Evolutionary conservation across 768 basidiomycete species (phyloP).

Genomic region (Lactarius tabidus): DNA sequence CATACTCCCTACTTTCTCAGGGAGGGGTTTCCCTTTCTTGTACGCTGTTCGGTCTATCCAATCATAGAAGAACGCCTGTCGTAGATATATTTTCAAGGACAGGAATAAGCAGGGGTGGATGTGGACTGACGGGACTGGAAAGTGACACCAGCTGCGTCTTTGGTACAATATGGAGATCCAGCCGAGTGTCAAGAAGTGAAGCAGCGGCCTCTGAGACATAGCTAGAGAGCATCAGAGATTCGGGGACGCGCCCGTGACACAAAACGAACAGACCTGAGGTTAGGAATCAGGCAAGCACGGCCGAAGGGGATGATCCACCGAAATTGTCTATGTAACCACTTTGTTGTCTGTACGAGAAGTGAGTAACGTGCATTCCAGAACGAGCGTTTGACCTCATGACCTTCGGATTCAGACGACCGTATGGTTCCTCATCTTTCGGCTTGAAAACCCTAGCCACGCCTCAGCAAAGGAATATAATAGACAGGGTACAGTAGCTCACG

Average conservation of each 20-base stretch:
- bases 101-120: neutral
- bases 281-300: slow-evolving; percentile 83
- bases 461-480: neutral
- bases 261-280: slow-evolving; percentile 56
- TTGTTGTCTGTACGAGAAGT: slow-evolving; percentile 56
- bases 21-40: slow-evolving; percentile 79
- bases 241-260: neutral
- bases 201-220: slow-evolving; percentile 91
- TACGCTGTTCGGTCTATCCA: slow-evolving; percentile 80
- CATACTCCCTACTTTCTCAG: slow-evolving; percentile 88
- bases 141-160: slow-evolving; percentile 79
- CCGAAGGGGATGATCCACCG: slow-evolving; percentile 91
- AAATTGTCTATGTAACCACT: slow-evolving; percentile 87
- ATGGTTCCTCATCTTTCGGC: slow-evolving; percentile 88
- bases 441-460: slow-evolving; percentile 67
- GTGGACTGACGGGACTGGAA: slow-evolving; percentile 53
- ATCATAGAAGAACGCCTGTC: slow-evolving; percentile 86
- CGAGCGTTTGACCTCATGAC: slow-evolving; percentile 32
- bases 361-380: slow-evolving; percentile 9
- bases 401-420: slow-evolving; percentile 85
- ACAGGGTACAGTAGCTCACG: slow-evolving; percentile 44
- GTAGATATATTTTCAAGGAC: neutral
- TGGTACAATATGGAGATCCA: slow-evolving; percentile 78
- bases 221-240: slow-evolving; percentile 36
- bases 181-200: slow-evolving; percentile 70